These are phyloP conservation scores for Tranzscheliella williamsii DNA, from an alignment of 1,284 basidiomycete species.

Conservation along the genomic window DNA sequence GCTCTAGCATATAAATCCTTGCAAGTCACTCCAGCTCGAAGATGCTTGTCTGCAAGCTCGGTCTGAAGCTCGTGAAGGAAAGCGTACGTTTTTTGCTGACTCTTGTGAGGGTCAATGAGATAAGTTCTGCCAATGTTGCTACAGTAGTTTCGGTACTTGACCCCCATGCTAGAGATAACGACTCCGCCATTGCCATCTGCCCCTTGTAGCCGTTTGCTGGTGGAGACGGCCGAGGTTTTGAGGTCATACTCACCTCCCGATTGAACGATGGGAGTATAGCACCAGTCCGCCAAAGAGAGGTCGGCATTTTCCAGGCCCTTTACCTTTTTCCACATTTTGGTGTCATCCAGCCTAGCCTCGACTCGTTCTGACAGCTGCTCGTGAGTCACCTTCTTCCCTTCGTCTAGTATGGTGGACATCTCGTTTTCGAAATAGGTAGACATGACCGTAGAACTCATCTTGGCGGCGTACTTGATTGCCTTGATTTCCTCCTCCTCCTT, in stretches of 20 bases:
- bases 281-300: slow-evolving; percentile 84
- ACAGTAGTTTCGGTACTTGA: slow-evolving; percentile 91
- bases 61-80: slow-evolving; percentile 77
- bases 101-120: slow-evolving; percentile 86
- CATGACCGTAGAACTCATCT: slow-evolving; percentile 82
- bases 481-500: slow-evolving; percentile 83
- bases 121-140: slow-evolving; percentile 89
- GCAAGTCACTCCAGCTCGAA: slow-evolving; percentile 78
- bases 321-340: slow-evolving; percentile 68
- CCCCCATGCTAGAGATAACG: slow-evolving; percentile 81
- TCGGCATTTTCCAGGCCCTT: slow-evolving; percentile 70
- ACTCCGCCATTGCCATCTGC: slow-evolving; percentile 78
- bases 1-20: slow-evolving; percentile 82
- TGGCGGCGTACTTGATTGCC: slow-evolving; percentile 67
- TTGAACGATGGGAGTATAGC: slow-evolving; percentile 93
- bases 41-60: slow-evolving; percentile 71
- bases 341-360: slow-evolving; percentile 81
- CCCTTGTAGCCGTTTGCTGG: slow-evolving; percentile 67
- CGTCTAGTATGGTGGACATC: slow-evolving; percentile 86
- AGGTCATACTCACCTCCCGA: slow-evolving; percentile 90
- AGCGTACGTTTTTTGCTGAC: slow-evolving; percentile 70
- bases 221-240: slow-evolving; percentile 81
- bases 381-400: slow-evolving; percentile 85
- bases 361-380: slow-evolving; percentile 80
- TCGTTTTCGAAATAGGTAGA: slow-evolving; percentile 83